These are phyloP conservation scores for Metrosideros polymorpha DNA, from an alignment of 441 rosid genomes.

Conservation along the genomic window DNA sequence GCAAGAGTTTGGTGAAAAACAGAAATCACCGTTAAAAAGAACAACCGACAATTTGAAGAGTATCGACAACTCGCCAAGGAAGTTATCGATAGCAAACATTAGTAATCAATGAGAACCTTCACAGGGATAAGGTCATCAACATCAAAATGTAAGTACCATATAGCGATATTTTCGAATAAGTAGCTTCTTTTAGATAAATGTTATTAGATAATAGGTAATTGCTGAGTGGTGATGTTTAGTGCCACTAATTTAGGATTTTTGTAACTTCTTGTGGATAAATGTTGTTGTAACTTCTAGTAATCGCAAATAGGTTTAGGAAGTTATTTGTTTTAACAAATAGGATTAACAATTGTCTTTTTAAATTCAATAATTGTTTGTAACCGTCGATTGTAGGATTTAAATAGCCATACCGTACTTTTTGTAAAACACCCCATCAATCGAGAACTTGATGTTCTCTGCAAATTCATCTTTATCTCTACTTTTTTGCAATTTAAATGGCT, in stretches of 20 bases:
- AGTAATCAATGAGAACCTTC: neutral
- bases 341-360: neutral
- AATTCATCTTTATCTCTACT: neutral
- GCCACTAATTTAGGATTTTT: neutral
- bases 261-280: neutral
- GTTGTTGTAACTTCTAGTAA: neutral
- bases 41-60: neutral
- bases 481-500: neutral
- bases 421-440: neutral
- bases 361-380: neutral
- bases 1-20: neutral
- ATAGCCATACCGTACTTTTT: neutral
- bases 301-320: neutral
- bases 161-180: neutral
- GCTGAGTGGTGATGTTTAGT: neutral
- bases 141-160: neutral
- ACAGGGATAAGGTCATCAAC: neutral
- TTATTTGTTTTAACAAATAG: neutral
- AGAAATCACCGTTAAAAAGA: neutral
- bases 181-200: neutral
- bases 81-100: neutral
- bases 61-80: neutral
- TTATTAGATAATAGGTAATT: neutral
- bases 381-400: neutral
- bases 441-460: neutral